Evolutionary conservation across 805 yeast species (phyloP), one percentile per base, ranked within the genome.

Genomic region (Cyberlindnera veronae): DNA sequence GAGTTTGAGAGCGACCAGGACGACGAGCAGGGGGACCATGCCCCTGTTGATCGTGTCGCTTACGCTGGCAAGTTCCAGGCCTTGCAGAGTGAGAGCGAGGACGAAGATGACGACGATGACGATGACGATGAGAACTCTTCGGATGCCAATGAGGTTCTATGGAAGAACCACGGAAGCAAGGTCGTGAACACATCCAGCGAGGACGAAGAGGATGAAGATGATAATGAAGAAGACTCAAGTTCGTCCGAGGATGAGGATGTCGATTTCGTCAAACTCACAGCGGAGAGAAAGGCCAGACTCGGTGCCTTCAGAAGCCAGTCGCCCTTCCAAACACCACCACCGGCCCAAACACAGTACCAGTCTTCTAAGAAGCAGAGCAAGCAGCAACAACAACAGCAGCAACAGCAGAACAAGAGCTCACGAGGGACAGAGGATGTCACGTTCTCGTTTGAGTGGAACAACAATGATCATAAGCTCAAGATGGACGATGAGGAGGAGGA

Each of bases 231-330:
- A 6, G 70, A 61, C 14, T 68, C 61, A 26, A 70, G 69, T 16
- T 67, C 80, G 10, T 76, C 82, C 0, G 82, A 77, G 50, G 87
- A 79, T 49, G 79, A 79, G 27, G 79, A 77, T 49, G 78, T 83
- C 3, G 91, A 84, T 61, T 82, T 81, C 57, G 85, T 84, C 13
- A 76, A 75, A 57, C 62, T 84, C 45, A 84, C 85, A 26, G 84
- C 82, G 9, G 83, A 81, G 57, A 68, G 79, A 46, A 77, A 82
- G 61, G 76, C 76, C 28, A 71, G 44, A 69, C 79, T 1, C 64
- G 76, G 69, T 72, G 74, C 46, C 76, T 48, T 53, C 49, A 66
- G 66, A 56, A 57, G 61, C 15, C 46, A 61, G 36, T 53, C 66
- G 31, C 62, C 68, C 6, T 51, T 61, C 37, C 48, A 53, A 37